Base-by-base conservation (phyloP, 2,329 filamentous ascomycete genomes). In the Arachnomyces sp. region DNA sequence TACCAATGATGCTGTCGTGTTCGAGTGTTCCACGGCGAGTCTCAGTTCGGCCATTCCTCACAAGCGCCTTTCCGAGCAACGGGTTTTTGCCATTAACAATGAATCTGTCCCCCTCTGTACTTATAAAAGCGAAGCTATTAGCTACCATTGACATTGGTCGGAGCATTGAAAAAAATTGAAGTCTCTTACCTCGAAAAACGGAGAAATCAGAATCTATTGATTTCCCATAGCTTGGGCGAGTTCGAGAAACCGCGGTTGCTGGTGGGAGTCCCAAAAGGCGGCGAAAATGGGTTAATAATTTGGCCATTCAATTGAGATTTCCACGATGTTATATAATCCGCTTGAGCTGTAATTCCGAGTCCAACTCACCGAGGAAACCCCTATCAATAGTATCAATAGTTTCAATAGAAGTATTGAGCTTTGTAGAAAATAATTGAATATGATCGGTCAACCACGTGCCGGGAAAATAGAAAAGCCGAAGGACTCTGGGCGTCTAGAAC, bases 1-100 rank as follows among this genome's bases (percentile, higher is more conserved):
- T 75, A 30, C 82, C 83, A 52, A 89, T 82, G 41, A 88, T 74
- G 29, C 78, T 71, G 38, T 68, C 60, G 45, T 73, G 66, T 4
- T 57, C 45, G 21, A 76, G 50, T 28, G 49, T 39, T 9, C 65
- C 66, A 8, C 56, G 52, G 31, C 56, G 56, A 28, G 57, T 52
- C 38, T 62, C 53, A 35, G 59, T 61, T 44, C 55, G 60, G 7
- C 57, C 56, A 16, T 62, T 60, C 34, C 49, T 52, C 28, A 51
- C 57, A 28, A 74, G 56, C 15, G 65, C 67, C 38, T 62, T 63
- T 1, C 63, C 65, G 31, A 74, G 56, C 13, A 60, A 52, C 3
- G 59, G 57, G 16, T 56, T 58, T 46, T 62, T 66, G 18, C 54
- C 55, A 37, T 62, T 55, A 28, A 70, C 34, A 9, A 69, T 47